Evolutionary conservation across 345 rosid species (phyloP).

Genomic region (Eucalyptus sideroxylon): DNA sequence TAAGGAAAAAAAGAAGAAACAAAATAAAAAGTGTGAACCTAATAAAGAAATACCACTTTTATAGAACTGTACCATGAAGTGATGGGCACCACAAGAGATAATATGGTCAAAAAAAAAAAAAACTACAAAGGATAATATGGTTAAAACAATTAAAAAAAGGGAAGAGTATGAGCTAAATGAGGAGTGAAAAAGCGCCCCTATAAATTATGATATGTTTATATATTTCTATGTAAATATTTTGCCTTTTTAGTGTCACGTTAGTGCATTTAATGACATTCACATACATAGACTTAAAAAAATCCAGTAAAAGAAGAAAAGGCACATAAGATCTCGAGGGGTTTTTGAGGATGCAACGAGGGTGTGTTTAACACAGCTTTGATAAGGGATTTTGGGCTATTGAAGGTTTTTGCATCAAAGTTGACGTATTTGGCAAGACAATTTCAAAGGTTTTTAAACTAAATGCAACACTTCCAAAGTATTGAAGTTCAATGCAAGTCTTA

Average conservation of each 20-base stretch:
- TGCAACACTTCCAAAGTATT: neutral
- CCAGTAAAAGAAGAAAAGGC: neutral
- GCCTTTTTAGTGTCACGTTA: neutral
- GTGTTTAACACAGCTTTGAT: neutral
- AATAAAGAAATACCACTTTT: no score
- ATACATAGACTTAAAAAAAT: neutral
- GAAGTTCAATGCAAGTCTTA: neutral
- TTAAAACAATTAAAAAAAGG: no score
- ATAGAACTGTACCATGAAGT: no score
- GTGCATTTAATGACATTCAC: neutral
- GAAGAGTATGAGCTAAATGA: accelerated
- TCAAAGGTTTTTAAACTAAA: neutral
- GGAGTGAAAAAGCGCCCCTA: neutral
- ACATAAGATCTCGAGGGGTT: neutral
- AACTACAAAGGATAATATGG: no score
- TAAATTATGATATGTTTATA: neutral
- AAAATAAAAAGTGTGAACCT: neutral
- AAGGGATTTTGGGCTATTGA: neutral
- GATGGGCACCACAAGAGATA: accelerated
- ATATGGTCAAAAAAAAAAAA: no score
- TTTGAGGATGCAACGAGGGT: neutral
- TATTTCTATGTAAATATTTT: neutral
- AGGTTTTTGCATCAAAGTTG: neutral
- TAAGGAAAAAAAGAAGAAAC: no score
- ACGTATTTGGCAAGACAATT: neutral